These are phyloP conservation scores for Phytopythium chamaehyphon DNA, from an alignment of 352 stramenopile species.

Conservation along the genomic window DNA sequence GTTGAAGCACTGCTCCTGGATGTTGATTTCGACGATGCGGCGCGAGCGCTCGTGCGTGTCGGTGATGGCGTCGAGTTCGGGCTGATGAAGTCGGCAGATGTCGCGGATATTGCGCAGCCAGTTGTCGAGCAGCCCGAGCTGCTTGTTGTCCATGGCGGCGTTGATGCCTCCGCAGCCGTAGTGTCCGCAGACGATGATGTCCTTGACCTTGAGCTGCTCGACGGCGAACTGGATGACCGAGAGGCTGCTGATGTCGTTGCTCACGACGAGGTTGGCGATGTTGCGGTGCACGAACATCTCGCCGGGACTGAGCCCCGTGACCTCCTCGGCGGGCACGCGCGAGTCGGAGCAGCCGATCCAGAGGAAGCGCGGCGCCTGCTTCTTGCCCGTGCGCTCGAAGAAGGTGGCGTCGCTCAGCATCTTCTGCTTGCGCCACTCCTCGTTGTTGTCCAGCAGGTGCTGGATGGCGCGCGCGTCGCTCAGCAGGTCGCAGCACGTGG, in stretches of 20 bases:
- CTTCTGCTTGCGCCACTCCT: constrained; percentile 43
- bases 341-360: constrained; percentile 91
- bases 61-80: constrained; percentile 80
- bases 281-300: constrained; percentile 92
- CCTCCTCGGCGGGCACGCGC: constrained; percentile 81
- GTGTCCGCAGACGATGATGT: constrained; percentile 92
- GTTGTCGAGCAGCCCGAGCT: constrained; percentile 83
- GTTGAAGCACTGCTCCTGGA: constrained; percentile 89
- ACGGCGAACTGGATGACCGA: constrained; percentile 78
- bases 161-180: constrained; percentile 90
- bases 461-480: constrained; percentile 36
- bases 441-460: constrained; percentile 55
- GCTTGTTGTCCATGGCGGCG: constrained; percentile 77
- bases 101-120: constrained; percentile 92
- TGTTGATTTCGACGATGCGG: constrained; percentile 86
- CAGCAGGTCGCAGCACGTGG: constrained; percentile 7
- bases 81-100: constrained; percentile 84
- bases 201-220: constrained; percentile 86
- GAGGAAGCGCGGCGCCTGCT: constrained; percentile 65
- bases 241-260: constrained; percentile 63
- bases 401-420: constrained; percentile 28
- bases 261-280: constrained; percentile 74
- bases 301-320: constrained; percentile 77
- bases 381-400: constrained; percentile 37
- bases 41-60: constrained; percentile 73